Percentiles rank a stretch among this genome's conserved stretches.
These are phyloP conservation scores for Rhinocladiella mackenziei DNA, from an alignment of 2,329 filamentous ascomycete species.

Conservation along the genomic window DNA sequence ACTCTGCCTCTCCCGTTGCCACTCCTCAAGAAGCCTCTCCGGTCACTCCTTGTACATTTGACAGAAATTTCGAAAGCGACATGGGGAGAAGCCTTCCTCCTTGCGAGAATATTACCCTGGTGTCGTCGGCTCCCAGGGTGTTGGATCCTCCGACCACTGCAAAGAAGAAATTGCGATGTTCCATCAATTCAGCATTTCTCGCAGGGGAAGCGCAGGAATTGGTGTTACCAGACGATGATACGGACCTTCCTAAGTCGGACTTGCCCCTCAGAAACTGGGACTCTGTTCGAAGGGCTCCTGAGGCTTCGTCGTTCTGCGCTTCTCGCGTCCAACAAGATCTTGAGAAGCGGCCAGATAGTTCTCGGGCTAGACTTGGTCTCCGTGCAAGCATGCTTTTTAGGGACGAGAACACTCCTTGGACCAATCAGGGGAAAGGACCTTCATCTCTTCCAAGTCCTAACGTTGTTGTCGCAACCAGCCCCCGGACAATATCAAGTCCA, in stretches of 20 bases:
- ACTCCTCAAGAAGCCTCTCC: constrained; percentile 13
- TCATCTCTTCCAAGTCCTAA: not conserved
- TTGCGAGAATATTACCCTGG: not conserved
- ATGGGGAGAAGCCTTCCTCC: not conserved
- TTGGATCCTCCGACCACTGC: not conserved
- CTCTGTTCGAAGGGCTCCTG: not conserved
- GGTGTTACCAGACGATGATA: constrained; percentile 13
- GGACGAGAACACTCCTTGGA: constrained; percentile 24
- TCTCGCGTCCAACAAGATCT: constrained; percentile 14
- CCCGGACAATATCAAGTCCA: constrained; percentile 1
- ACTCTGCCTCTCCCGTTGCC: constrained; percentile 10
- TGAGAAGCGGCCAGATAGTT: constrained; percentile 22
- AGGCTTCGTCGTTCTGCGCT: not conserved
- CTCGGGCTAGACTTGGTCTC: constrained; percentile 21
- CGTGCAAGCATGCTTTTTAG: constrained; percentile 20
- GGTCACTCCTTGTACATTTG: constrained; percentile 5
- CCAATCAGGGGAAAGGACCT: constrained; percentile 8
- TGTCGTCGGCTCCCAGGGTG: constrained; percentile 7
- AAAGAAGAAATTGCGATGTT: constrained; percentile 4
- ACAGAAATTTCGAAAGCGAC: not conserved
- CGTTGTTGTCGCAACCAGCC: not conserved
- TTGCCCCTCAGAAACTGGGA: constrained; percentile 5
- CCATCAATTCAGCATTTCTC: constrained; percentile 19
- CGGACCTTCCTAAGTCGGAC: constrained; percentile 6
- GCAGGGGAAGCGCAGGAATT: constrained; percentile 28